phyloP scores from a whole-genome alignment of 2,329 filamentous ascomycete genomes.

The Sporothrix variecibatus region DNA sequence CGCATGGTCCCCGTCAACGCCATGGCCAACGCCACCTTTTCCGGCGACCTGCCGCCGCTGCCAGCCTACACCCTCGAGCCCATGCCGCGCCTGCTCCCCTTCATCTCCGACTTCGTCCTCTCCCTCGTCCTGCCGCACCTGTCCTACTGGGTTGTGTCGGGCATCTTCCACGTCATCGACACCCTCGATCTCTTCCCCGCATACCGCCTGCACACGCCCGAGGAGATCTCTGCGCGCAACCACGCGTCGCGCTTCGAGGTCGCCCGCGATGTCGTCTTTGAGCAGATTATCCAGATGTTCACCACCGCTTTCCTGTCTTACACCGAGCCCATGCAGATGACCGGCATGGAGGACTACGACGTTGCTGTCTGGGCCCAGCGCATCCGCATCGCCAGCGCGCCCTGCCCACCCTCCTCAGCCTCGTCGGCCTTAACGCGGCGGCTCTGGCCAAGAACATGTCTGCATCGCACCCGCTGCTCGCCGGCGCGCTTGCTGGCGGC shows the following conservation, averaged over 20 bases:
- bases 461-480: constrained; percentile 69
- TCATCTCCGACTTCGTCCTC: constrained; percentile 79
- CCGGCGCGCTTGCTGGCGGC: constrained; percentile 76
- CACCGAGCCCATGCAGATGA: constrained; percentile 72
- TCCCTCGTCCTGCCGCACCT: constrained; percentile 74
- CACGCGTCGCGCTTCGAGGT: constrained; percentile 83
- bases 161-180: constrained; percentile 87
- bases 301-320: constrained; percentile 68
- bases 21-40: constrained; percentile 56
- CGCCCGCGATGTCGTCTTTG: constrained; percentile 84
- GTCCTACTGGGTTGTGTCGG: constrained; percentile 85
- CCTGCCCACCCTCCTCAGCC: constrained; percentile 69
- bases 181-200: constrained; percentile 81
- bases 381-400: constrained; percentile 76
- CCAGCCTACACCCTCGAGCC: constrained; percentile 75
- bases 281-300: constrained; percentile 84
- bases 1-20: constrained; percentile 45
- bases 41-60: constrained; percentile 75
- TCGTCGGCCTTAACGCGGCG: constrained; percentile 74
- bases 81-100: constrained; percentile 70
- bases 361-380: constrained; percentile 87
- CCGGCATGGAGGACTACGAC: constrained; percentile 81
- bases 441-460: constrained; percentile 75
- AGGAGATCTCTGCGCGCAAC: constrained; percentile 84
- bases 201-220: constrained; percentile 92